Evolutionary conservation across 768 basidiomycete genomes (phyloP).

Genomic region (Collybiopsis luxurians): DNA sequence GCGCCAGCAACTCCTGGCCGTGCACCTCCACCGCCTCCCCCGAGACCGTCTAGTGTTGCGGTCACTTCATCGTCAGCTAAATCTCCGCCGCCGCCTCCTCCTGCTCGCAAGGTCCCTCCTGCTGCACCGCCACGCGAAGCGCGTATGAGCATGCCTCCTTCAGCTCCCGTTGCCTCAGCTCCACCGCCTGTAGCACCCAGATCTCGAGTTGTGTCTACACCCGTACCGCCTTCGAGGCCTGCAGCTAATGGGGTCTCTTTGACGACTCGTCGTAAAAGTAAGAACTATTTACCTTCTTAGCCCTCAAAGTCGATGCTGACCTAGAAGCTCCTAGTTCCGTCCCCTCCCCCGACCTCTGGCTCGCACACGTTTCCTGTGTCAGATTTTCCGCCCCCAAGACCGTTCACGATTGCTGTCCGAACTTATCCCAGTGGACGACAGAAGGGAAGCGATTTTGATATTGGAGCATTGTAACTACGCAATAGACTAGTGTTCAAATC

Average conservation of each 20-base stretch:
- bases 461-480: slow-evolving; percentile 30
- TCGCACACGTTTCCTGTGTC: slow-evolving; percentile 71
- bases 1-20: slow-evolving; percentile 34
- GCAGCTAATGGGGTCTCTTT: slow-evolving; percentile 22
- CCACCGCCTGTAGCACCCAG: slow-evolving; percentile 23
- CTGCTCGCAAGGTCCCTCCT: slow-evolving; percentile 24
- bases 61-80: slow-evolving; percentile 22
- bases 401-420: slow-evolving; percentile 47
- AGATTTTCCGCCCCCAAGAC: slow-evolving; percentile 77
- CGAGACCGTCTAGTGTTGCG: slow-evolving; percentile 36
- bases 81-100: slow-evolving; percentile 41
- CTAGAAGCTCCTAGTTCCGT: slow-evolving; percentile 36
- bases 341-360: slow-evolving; percentile 63
- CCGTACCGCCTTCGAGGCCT: slow-evolving; percentile 7
- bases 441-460: slow-evolving; percentile 72
- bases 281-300: slow-evolving; percentile 16
- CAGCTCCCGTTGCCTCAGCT: slow-evolving; percentile 21
- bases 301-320: slow-evolving; percentile 18
- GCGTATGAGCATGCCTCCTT: slow-evolving; percentile 22
- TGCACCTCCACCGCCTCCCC: slow-evolving; percentile 42
- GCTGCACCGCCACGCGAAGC: slow-evolving; percentile 24
- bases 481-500: background rate
- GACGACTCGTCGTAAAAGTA: slow-evolving; percentile 49
- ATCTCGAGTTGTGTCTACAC: slow-evolving; percentile 16
- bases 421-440: slow-evolving; percentile 64